A percentile compares a stretch with the other conserved stretches of the same genome.
Evolutionary conservation across 2,329 filamentous ascomycete species (phyloP).

Genomic region (Calonectria montana): DNA sequence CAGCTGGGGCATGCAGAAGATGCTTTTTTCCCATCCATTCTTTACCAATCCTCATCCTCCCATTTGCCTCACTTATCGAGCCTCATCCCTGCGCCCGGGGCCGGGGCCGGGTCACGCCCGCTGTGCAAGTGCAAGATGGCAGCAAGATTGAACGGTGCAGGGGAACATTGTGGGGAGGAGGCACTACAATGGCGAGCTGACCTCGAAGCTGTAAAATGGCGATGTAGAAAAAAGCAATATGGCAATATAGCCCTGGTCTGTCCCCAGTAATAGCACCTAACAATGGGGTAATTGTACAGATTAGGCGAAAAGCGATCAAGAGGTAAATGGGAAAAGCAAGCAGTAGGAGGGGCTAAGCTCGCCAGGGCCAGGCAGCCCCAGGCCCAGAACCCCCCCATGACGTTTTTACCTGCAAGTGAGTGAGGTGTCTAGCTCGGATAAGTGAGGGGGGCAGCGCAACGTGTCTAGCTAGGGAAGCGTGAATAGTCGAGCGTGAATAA

Average conservation of each 20-base stretch:
- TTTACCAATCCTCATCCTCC: not conserved
- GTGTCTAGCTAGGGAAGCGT: too few relatives aligned
- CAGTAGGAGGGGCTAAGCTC: not conserved
- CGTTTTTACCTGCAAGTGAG: constrained; percentile 1
- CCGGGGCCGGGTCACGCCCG: not conserved
- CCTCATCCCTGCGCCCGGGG: constrained; percentile 14
- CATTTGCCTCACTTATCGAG: not conserved
- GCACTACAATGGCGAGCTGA: constrained; percentile 1
- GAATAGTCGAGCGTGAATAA: not conserved
- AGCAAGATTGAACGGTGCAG: constrained; percentile 2
- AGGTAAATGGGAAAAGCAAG: constrained; percentile 6
- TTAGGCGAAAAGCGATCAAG: not conserved
- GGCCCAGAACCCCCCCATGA: constrained; percentile 7
- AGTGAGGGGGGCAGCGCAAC: too few relatives aligned
- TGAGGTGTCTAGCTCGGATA: not conserved
- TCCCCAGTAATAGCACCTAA: not conserved
- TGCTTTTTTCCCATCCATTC: not conserved
- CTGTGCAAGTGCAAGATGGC: constrained; percentile 5
- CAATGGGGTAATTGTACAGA: not conserved
- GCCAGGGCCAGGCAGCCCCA: not conserved
- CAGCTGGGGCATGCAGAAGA: not conserved
- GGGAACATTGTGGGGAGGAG: not conserved
- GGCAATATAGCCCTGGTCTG: not conserved
- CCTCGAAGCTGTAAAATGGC: not conserved
- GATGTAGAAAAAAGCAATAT: constrained; percentile 4